These are phyloP conservation scores for Fusarium domesticum DNA, from an alignment of 2,329 filamentous ascomycete genomes.

Conservation along the genomic window DNA sequence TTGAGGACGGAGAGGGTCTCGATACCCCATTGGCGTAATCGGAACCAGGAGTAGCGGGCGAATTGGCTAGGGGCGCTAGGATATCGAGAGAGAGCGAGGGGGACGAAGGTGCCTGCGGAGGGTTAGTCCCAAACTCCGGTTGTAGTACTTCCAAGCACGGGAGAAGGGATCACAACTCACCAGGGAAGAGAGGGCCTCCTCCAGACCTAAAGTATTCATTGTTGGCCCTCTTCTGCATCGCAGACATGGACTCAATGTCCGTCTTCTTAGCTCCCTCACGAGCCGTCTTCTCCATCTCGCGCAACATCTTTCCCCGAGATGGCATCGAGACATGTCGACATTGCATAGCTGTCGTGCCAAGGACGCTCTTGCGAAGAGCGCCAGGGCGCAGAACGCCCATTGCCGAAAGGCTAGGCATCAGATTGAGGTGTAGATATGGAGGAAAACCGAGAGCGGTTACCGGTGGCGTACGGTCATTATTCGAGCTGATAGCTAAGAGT, in stretches of 20 bases:
- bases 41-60: conserved; percentile 38
- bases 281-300: conserved; percentile 30
- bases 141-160: conserved; percentile 5
- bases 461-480: conserved; percentile 27
- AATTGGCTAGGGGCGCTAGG: conserved; percentile 30
- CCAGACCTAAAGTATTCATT: conserved; percentile 35
- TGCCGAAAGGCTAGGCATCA: conserved; percentile 20
- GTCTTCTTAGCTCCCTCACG: conserved; percentile 24
- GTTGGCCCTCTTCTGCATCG: conserved; percentile 32
- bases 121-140: conserved; percentile 1
- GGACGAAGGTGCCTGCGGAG: conserved; percentile 46
- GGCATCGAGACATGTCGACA: conserved; percentile 29
- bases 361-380: conserved; percentile 18
- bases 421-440: neutral
- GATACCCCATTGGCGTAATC: conserved; percentile 35
- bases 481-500: conserved; percentile 9
- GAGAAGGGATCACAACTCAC: conserved; percentile 20
- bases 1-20: conserved; percentile 36
- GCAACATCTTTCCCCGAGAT: conserved; percentile 25
- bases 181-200: conserved; percentile 36
- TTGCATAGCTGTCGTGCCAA: conserved; percentile 21
- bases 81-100: conserved; percentile 39
- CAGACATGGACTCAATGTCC: conserved; percentile 31
- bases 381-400: conserved; percentile 23
- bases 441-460: conserved; percentile 19